Evolutionary conservation across 1,284 basidiomycete species (phyloP), one percentile per base, ranked within the genome.

Genomic region (Bjerkandera adusta): DNA sequence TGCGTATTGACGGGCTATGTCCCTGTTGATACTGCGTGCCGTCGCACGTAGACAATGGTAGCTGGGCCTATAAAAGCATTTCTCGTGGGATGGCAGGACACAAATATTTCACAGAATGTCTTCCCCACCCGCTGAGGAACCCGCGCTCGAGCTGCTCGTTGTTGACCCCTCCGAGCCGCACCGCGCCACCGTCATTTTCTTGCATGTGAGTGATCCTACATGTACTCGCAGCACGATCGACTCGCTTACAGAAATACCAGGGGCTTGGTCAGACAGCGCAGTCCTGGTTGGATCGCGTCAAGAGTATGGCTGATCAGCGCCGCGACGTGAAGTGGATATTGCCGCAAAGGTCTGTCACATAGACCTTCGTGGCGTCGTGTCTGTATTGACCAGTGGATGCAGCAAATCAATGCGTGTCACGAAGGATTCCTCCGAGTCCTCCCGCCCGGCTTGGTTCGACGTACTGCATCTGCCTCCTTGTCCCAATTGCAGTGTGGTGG

Each of bases 401-500:
- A n/a, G n/a, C n/a, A n/a, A n/a, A n/a, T n/a, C n/a, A n/a, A n/a
- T n/a, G n/a, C n/a, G n/a, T n/a, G n/a, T n/a, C n/a, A n/a, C n/a
- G n/a, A n/a, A n/a, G n/a, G n/a, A n/a, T n/a, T n/a, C n/a, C n/a
- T n/a, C n/a, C n/a, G n/a, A n/a, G n/a, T n/a, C n/a, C n/a, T n/a
- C n/a, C 11, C 63, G 67, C n/a, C 65, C 72, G 5, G 68, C 67
- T 42, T 77, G 74, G 75, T 76, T 76, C 56, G 60, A 75, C 53
- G 66, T 75, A 18, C 50, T 59, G 3, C 57, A 56, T 16, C 58
- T 75, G 7, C 73, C 72, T 7, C 73, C 73, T 0, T 55, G 58
- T 33, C 50, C 58, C 8, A 50, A 62, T 39, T 70, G 63, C 50
- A 72, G 75, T 50, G 68, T 69, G 38, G 36, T 50, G 11, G 62